Evolutionary conservation across 2,329 filamentous ascomycete species (phyloP), one percentile per base, ranked within the genome.

Genomic region (Botryotinia convoluta): DNA sequence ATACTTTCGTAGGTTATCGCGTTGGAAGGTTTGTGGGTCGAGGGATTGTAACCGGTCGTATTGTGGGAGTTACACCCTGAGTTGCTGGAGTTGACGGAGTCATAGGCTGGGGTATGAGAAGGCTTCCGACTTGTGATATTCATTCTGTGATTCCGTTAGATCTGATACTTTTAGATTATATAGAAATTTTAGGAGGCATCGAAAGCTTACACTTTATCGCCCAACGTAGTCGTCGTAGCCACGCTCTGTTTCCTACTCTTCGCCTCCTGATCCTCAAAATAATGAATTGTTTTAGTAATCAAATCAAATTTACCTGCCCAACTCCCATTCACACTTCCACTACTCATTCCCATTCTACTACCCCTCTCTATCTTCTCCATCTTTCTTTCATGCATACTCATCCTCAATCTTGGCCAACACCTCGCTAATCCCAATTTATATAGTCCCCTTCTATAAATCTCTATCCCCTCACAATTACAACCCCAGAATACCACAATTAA

Each of bases 401-500:
- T 44, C 22, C 45, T 42, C 37, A 80, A 73, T 37, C 73, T 76
- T 0, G 79, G 80, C 65, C 71, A 81, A 2, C 74, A 64, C 22
- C 73, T 76, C 10, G 72, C 77, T 59, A 80, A 63, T 12, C 79
- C 79, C 32, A 75, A 37, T 22, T 70, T 75, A 9, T 78, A 73
- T 8, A 79, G 35, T 7, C 72, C 72, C 4, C 37, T 69, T 18
- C 77, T 65, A 78, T 91, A 91, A 80, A 88, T 86, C 37, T 83
- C 82, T 6, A 83, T 82, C 0, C 90, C 90, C 77, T 92, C 90
- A 39, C 83, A 83, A 44, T 90, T 90, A 26, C 89, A 86, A 14
- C 91, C 90, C 76, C 92, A 92, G 77, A 90, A 87, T n/a, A 87
- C 70, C 78, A 92, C 92, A 20, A 89, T 81, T 39, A 89, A 73